Percentiles rank a stretch among this genome's conserved stretches.
phyloP scores from a whole-genome alignment of 148 eudicot genomes.

The Hydrangea macrophylla region DNA sequence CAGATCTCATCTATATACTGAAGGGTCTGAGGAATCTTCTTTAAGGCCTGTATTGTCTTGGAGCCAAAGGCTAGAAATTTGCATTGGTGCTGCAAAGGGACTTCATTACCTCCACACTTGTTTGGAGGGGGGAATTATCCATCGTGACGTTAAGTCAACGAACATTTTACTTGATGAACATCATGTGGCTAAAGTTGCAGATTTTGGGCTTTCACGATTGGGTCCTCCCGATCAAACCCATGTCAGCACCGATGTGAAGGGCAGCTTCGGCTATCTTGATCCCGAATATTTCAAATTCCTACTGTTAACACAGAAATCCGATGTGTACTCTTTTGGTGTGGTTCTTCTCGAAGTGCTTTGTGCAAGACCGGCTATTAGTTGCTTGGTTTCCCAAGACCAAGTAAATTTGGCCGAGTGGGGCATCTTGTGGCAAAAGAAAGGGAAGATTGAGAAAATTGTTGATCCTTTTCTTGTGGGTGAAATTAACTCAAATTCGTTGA shows the following conservation, averaged over 20 bases:
- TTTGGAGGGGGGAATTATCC: conserved; percentile 43
- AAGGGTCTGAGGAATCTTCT: not conserved
- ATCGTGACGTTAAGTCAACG: conserved; percentile 64
- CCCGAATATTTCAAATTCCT: conserved; percentile 40
- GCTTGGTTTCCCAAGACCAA: conserved; percentile 28
- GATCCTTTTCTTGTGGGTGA: conserved; percentile 39
- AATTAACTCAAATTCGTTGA: conserved; percentile 34
- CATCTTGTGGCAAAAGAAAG: conserved; percentile 18
- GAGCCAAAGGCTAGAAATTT: conserved; percentile 49
- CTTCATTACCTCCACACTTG: conserved; percentile 53
- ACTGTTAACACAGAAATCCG: conserved; percentile 49
- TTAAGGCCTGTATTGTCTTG: conserved; percentile 24
- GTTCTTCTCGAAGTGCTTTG: conserved; percentile 59
- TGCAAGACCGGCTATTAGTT: conserved; percentile 40
- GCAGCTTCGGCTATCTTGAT: conserved; percentile 58
- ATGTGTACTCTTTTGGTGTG: conserved; percentile 60
- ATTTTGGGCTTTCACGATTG: conserved; percentile 48
- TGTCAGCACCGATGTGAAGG: conserved; percentile 44
- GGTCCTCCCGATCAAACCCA: conserved; percentile 31
- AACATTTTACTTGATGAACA: conserved; percentile 50
- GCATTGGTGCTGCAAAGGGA: conserved; percentile 47
- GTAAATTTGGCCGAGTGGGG: conserved; percentile 47
- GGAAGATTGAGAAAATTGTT: conserved; percentile 24
- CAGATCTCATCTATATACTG: conserved; percentile 37
- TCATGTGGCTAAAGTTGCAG: conserved; percentile 58